A percentile compares a stretch with the other conserved stretches of the same genome.
These are phyloP conservation scores for Bipolaris oryzae DNA, from an alignment of 2,329 filamentous ascomycete genomes.

Conservation along the genomic window DNA sequence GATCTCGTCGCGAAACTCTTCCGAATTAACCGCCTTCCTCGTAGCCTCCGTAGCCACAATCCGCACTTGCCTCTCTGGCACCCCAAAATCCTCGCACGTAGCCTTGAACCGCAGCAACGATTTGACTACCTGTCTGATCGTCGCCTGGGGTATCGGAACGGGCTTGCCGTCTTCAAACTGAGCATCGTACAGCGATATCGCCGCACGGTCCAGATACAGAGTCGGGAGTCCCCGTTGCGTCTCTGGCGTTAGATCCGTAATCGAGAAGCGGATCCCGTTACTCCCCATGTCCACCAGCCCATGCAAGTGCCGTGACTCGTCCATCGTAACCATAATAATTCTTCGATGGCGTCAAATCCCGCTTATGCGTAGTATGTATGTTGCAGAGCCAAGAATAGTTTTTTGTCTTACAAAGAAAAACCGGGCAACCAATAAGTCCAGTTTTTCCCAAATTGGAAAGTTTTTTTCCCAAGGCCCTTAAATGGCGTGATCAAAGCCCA, in stretches of 20 bases:
- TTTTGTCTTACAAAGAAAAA: not conserved
- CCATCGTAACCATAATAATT: constrained; percentile 18
- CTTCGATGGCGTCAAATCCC: too few relatives aligned
- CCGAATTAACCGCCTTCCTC: constrained; percentile 76
- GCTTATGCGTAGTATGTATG: not conserved
- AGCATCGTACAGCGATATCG: constrained; percentile 87
- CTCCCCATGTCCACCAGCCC: constrained; percentile 53
- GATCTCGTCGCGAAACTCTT: constrained; percentile 70
- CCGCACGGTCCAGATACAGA: constrained; percentile 76
- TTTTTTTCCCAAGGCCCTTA: not conserved
- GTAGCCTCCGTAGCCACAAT: constrained; percentile 91
- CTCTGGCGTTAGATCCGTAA: constrained; percentile 77
- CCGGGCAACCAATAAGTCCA: constrained; percentile 13
- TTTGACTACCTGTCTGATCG: constrained; percentile 69
- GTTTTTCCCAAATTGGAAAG: constrained; percentile 7
- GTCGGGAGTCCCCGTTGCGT: constrained; percentile 75
- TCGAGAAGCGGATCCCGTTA: constrained; percentile 93
- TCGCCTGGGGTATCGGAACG: constrained; percentile 62
- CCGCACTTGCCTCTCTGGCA: constrained; percentile 68
- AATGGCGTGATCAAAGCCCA: constrained; percentile 31
- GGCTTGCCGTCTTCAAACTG: constrained; percentile 56
- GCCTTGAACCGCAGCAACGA: constrained; percentile 72
- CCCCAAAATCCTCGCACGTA: constrained; percentile 72
- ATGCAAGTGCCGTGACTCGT: constrained; percentile 34
- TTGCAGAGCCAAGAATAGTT: constrained; percentile 16